phyloP scores from a whole-genome alignment of 345 rosid species.

The Arabidopsis arenosa region DNA sequence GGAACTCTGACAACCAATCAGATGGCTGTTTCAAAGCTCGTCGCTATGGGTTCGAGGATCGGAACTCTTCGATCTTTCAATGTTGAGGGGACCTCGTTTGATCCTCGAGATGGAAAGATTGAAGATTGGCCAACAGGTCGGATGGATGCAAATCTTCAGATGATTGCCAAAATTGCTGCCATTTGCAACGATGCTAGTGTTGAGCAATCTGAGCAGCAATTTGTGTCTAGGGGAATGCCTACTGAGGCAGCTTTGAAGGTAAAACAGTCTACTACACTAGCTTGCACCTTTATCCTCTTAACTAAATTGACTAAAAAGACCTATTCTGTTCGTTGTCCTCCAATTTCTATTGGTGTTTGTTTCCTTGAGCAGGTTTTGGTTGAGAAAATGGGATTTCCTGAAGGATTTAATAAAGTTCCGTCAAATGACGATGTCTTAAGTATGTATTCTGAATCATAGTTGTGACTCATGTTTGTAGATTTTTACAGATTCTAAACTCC shows the following conservation, averaged over 20 bases:
- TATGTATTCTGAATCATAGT: constrained; percentile 44
- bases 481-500: not conserved
- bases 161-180: constrained; percentile 86
- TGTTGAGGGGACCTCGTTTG: constrained; percentile 83
- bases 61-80: constrained; percentile 72
- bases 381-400: constrained; percentile 93
- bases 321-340: constrained; percentile 5
- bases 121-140: constrained; percentile 66
- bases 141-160: constrained; percentile 90
- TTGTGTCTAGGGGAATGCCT: constrained; percentile 72
- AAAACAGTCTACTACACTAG: constrained; percentile 20
- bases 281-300: constrained; percentile 16
- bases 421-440: constrained; percentile 57
- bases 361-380: constrained; percentile 69
- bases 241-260: constrained; percentile 99
- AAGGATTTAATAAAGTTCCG: constrained; percentile 47
- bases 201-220: constrained; percentile 71
- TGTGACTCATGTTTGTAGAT: not conserved
- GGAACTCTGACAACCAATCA: constrained; percentile 94
- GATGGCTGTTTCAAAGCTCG: constrained; percentile 84
- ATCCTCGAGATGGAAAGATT: constrained; percentile 83
- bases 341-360: not conserved
- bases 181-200: constrained; percentile 85
- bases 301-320: not conserved
- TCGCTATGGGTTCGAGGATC: constrained; percentile 74